Conservation (phyloP, 805 yeast species). For the Clavispora phyllophila region DNA sequence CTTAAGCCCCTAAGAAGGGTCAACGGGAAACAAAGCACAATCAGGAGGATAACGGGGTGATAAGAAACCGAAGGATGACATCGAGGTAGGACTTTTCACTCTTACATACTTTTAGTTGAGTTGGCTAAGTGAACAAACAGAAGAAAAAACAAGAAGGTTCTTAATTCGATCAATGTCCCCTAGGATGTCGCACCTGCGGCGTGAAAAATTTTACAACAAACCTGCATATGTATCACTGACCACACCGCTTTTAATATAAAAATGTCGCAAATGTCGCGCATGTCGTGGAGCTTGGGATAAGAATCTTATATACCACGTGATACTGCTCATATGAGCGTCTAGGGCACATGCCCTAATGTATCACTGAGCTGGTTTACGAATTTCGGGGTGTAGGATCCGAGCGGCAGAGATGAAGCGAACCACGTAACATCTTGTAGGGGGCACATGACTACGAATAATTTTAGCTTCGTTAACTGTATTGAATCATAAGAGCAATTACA, state of each 20-base stretch:
- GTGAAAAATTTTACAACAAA: constrained; percentile 13
- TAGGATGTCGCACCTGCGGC: constrained; percentile 13
- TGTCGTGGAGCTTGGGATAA: background rate
- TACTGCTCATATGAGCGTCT: background rate
- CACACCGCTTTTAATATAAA: background rate
- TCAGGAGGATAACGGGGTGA: background rate
- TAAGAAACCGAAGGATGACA: background rate
- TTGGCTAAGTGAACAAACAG: constrained; percentile 13
- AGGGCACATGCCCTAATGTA: constrained; percentile 2
- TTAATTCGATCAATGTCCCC: background rate
- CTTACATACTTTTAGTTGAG: constrained; percentile 13
- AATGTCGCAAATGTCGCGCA: constrained; percentile 11
- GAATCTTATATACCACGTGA: background rate
- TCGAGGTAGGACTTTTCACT: background rate
- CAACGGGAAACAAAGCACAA: background rate
- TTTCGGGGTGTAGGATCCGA: too few species aligned
- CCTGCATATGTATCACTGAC: constrained; percentile 5
- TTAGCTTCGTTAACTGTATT: background rate
- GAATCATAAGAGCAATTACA: background rate
- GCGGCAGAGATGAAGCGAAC: too few species aligned
- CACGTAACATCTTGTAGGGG: too few species aligned
- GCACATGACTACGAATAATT: background rate
- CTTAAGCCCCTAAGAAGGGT: background rate
- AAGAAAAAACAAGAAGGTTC: constrained; percentile 11
- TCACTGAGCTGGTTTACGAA: too few species aligned